phyloP scores from a whole-genome alignment of 2,329 filamentous ascomycete genomes.

The Westerdykella aurantiaca region DNA sequence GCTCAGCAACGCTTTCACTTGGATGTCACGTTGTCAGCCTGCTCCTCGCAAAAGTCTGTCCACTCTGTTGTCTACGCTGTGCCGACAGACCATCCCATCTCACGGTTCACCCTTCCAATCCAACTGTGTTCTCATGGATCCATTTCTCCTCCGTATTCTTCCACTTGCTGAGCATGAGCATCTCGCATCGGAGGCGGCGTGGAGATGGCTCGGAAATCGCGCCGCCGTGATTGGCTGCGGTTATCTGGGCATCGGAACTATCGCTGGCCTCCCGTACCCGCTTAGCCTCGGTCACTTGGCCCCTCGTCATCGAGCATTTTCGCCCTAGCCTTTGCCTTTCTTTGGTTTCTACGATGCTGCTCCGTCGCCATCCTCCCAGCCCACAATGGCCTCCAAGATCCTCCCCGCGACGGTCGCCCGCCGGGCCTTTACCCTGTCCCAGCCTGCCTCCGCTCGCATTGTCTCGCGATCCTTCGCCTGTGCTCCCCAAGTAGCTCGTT shows the following conservation, averaged over 20 bases:
- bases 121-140: too few species aligned
- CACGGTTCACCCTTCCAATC: too few species aligned
- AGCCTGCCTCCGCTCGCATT: constrained; percentile 15
- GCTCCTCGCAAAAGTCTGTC: too few species aligned
- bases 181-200: too few species aligned
- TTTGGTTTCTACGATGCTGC: constrained; percentile 4
- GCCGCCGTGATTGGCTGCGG: constrained; percentile 5
- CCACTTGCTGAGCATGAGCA: too few species aligned
- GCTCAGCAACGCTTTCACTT: too few species aligned
- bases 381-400: constrained; percentile 29
- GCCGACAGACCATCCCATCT: too few species aligned
- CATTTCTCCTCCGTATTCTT: too few species aligned
- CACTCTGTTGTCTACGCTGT: too few species aligned
- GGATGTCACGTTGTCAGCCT: too few species aligned
- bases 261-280: not conserved
- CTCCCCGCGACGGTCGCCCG: constrained; percentile 24
- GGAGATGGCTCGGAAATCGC: constrained; percentile 6
- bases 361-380: constrained; percentile 5
- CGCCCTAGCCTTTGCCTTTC: constrained; percentile 1
- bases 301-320: constrained; percentile 3
- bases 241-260: too few species aligned
- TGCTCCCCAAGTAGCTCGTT: constrained; percentile 12
- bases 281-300: constrained; percentile 4
- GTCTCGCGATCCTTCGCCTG: constrained; percentile 16
- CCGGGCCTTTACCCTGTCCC: constrained; percentile 15